A percentile compares a stretch with the other conserved stretches of the same genome.
Conservation (phyloP, 768 basidiomycete genomes). For the Leccinum rimulosum region DNA sequence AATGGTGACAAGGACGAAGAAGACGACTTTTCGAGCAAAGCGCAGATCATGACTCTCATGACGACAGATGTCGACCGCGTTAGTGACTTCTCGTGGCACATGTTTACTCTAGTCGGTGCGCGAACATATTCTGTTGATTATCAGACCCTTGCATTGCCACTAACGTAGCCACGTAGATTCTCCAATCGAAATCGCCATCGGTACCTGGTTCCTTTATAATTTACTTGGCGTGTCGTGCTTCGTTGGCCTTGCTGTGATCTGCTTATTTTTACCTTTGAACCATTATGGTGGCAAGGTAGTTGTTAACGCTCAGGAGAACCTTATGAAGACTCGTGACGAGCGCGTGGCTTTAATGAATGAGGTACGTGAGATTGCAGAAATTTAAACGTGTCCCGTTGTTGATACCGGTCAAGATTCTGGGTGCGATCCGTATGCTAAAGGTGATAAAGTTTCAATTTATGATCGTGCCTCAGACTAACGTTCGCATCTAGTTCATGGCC, state of each 20-base stretch:
- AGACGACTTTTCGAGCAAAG: conserved; percentile 63
- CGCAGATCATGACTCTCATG: conserved; percentile 93
- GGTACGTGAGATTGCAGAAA: conserved; percentile 25
- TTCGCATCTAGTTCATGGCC: conserved; percentile 76
- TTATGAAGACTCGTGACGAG: conserved; percentile 92
- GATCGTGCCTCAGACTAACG: not conserved
- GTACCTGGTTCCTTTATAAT: conserved; percentile 71
- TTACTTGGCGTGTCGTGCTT: conserved; percentile 79
- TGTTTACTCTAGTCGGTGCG: conserved; percentile 72
- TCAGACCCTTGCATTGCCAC: not conserved
- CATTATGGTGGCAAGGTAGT: conserved; percentile 82
- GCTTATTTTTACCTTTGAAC: conserved; percentile 73
- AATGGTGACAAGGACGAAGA: conserved; percentile 33
- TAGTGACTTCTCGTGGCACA: conserved; percentile 78
- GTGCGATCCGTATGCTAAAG: conserved; percentile 90
- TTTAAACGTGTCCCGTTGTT: not conserved
- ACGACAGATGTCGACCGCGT: conserved; percentile 92
- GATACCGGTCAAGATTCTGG: conserved; percentile 52
- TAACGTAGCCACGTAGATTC: conserved; percentile 46
- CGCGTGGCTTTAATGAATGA: conserved; percentile 92
- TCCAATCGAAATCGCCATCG: conserved; percentile 75
- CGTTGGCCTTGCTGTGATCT: conserved; percentile 74
- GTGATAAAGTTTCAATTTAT: conserved; percentile 17
- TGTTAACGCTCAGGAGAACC: conserved; percentile 72
- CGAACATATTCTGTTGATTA: conserved; percentile 14